phyloP scores from a whole-genome alignment of 306 rosid species.

The Begonia peltatifolia region DNA sequence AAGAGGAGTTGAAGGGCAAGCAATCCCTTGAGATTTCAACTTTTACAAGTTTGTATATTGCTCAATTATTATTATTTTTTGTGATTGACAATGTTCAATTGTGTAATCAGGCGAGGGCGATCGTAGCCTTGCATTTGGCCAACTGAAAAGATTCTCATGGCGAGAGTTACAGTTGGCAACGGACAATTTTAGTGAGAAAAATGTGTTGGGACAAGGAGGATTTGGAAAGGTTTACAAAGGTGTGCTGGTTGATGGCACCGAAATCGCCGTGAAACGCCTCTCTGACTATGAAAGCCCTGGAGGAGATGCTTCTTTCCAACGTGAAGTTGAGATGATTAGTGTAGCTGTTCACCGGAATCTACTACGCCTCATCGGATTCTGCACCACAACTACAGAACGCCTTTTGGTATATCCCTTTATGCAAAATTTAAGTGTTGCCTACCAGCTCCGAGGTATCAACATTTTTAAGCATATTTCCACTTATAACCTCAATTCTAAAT shows the following conservation, averaged over 20 bases:
- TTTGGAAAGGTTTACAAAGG: slow-evolving; percentile 99
- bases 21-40: no score
- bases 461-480: no score
- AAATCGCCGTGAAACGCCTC: slow-evolving; percentile 90
- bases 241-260: slow-evolving; percentile 69
- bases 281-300: slow-evolving; percentile 95
- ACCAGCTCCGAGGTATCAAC: slow-evolving; percentile 58
- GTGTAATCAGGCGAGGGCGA: slow-evolving; percentile 74
- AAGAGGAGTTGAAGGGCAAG: no score
- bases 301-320: slow-evolving; percentile 92
- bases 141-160: slow-evolving; percentile 79
- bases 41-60: background rate
- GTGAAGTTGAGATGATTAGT: slow-evolving; percentile 99
- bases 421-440: slow-evolving; percentile 97
- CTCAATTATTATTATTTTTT: background rate
- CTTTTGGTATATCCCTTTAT: slow-evolving; percentile 89
- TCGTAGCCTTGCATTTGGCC: slow-evolving; percentile 90
- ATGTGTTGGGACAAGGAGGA: slow-evolving; percentile 97
- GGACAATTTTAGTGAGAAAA: slow-evolving; percentile 76
- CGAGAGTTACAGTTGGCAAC: slow-evolving; percentile 90
- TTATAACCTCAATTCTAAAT: no score
- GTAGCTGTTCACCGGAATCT: slow-evolving; percentile 91
- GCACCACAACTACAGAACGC: slow-evolving; percentile 92
- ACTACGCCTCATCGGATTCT: slow-evolving; percentile 77
- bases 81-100: background rate